Base-by-base conservation (phyloP, 169 alveolate genomes). In the Babesia microti region DNA sequence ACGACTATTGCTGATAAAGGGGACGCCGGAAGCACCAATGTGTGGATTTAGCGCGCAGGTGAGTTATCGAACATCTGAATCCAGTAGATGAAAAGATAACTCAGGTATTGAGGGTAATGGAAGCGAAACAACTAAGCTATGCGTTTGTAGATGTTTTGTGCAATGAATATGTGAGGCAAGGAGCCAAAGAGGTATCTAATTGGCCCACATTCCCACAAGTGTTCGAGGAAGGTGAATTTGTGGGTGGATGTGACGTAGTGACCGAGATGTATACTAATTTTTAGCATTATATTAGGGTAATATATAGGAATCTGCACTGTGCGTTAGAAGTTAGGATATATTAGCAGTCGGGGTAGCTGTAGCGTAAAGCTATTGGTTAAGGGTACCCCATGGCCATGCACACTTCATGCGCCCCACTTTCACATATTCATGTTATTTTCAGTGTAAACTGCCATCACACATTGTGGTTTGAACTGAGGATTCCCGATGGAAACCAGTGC, bases 191-290 rank as follows among this genome's bases (percentile, higher is more conserved):
- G 17, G 44, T 68, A 4, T 33, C 69, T 18, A 35, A 69, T 15
- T 70, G 81, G 81, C 81, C 81, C 3, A 70, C 81, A 11, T 70
- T 69, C 28, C 81, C 81, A 1, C 81, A 70, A 35, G 54, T 70
- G 0, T 70, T 27, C 50, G 55, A 41, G 0, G 49, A 49, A 2
- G 81, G 74, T 0, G 21, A 42, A 17, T 26, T 68, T 3, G 28
- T 89, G 21, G 95, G 97, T 11, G 95, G 95, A 6, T 78, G 87
- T 55, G 97, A 89, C 63, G 80, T 86, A 41, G 37, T 87, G 32
- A 65, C 66, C 24, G 91, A 82, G 37, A 81, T 89, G 86, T 93
- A 89, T 55, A 73, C 65, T 40, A 79, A 73, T n/a, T n/a, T n/a
- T n/a, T n/a, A n/a, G n/a, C n/a, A n/a, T n/a, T n/a, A n/a, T n/a